Evolutionary conservation across 352 stramenopile genomes (phyloP), one percentile per base, ranked within the genome.

Genomic region (Thalassiosira hispida): DNA sequence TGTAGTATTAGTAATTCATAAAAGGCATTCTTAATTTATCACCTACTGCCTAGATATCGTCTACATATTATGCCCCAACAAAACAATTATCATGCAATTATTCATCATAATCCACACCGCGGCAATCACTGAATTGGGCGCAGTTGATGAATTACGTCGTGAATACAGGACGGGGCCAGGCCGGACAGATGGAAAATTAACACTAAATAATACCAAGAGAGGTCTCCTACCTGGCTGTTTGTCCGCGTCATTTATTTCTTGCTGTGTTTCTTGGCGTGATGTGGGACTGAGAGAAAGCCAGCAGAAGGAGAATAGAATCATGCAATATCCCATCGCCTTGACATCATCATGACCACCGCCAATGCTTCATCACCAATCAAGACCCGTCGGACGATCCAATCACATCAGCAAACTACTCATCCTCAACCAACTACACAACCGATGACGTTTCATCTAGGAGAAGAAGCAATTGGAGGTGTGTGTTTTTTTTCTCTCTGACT

Each of bases 391-490:
- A 62, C 53, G 8, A 18, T 44, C 53, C 23, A 62, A 62, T 18
- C 53, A 62, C 6, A 59, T 8, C 31, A 49, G 40, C 40, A 49
- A 40, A 62, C 51, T 38, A 5, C 2, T 44, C 55, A 31, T 51
- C 14, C 23, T 14, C 0, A 1, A 23, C 3, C 12, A 35, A 64
- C 16, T 16, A 12, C 40, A 49, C 40, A 16, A 46, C 35, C 56
- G 25, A 73, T 76, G 42, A 76, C 64, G 20, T 84, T 84, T 40
- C 63, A 79, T 49, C 46, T 84, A 25, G 51, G 57, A 52, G 77
- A 84, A 82, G 84, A 90, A 77, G 84, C 78, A 2, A 60, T 87
- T 40, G 84, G 80, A 51, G 63, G 57, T 65, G 14, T 35, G 57
- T 51, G 1, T 46, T 27, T 20, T 38, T 65, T 11, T 52, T 25